These are phyloP conservation scores for Daldinia bambusicola DNA, from an alignment of 495 filamentous ascomycete genomes.

Conservation along the genomic window DNA sequence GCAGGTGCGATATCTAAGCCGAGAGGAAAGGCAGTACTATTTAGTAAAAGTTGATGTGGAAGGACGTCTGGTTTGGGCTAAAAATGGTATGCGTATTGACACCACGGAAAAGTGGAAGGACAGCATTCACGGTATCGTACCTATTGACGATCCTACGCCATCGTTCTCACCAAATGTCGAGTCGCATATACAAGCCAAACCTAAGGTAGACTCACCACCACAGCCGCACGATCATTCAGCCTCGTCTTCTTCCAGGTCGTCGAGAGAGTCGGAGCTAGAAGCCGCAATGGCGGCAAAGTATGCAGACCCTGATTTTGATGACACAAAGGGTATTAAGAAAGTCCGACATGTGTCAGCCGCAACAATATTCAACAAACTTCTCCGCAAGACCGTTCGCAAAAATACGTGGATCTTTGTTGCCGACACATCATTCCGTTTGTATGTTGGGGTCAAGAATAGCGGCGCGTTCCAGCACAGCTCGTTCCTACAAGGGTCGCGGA, in stretches of 20 bases:
- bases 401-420: constrained; percentile 93
- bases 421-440: constrained; percentile 86
- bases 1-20: constrained; percentile 76
- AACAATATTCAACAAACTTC: constrained; percentile 74
- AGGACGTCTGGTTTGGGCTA: constrained; percentile 79
- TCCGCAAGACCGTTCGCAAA: constrained; percentile 75
- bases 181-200: constrained; percentile 34
- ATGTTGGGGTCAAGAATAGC: constrained; percentile 89
- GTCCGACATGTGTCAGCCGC: constrained; percentile 73
- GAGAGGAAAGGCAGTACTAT: constrained; percentile 77
- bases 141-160: constrained; percentile 67
- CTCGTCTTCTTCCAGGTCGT: constrained; percentile 29
- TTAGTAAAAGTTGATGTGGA: constrained; percentile 73
- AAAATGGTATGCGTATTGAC: constrained; percentile 79
- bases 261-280: constrained; percentile 46
- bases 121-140: constrained; percentile 80
- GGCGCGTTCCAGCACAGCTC: constrained; percentile 92
- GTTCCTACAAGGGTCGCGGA: constrained; percentile 83
- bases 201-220: constrained; percentile 27
- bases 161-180: constrained; percentile 52
- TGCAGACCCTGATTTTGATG: constrained; percentile 63
- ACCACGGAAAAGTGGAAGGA: constrained; percentile 82
- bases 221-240: constrained; percentile 21
- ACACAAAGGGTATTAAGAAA: constrained; percentile 69
- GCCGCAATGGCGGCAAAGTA: constrained; percentile 61